These are phyloP conservation scores for Pseudomicrostroma phylloplanum DNA, from an alignment of 1,284 basidiomycete genomes.

Conservation along the genomic window DNA sequence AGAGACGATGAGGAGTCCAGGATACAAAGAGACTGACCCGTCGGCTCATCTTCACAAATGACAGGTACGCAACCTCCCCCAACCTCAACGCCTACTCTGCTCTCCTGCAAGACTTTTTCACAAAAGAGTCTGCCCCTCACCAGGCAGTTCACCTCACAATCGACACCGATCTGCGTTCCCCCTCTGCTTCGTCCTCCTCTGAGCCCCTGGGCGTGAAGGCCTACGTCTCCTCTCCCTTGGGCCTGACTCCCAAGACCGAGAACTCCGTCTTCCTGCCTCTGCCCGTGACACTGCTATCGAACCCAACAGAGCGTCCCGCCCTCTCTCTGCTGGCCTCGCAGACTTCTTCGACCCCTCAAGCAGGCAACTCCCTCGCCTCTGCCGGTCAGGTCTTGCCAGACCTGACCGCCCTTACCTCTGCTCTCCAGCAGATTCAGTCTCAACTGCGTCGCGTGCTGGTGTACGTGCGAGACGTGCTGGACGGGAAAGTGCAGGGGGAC, in stretches of 20 bases:
- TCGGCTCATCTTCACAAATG: neutral
- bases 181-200: slow-evolving; percentile 26
- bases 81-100: slow-evolving; percentile 92
- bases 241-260: slow-evolving; percentile 41
- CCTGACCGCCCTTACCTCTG: slow-evolving; percentile 59
- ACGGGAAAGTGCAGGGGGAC: slow-evolving; percentile 74
- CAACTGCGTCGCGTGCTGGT: slow-evolving; percentile 79
- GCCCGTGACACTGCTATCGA: slow-evolving; percentile 33
- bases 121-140: slow-evolving; percentile 79
- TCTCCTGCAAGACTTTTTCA: slow-evolving; percentile 96
- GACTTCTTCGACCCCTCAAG: slow-evolving; percentile 60
- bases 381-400: slow-evolving; percentile 35
- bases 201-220: slow-evolving; percentile 63
- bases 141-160: slow-evolving; percentile 88
- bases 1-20: neutral
- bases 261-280: slow-evolving; percentile 48
- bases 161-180: slow-evolving; percentile 66
- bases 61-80: slow-evolving; percentile 53
- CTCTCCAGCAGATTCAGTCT: slow-evolving; percentile 64
- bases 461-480: slow-evolving; percentile 77
- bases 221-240: slow-evolving; percentile 67
- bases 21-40: neutral
- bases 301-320: slow-evolving; percentile 51
- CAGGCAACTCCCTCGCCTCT: slow-evolving; percentile 54
- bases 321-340: slow-evolving; percentile 68